A percentile compares a stretch with the other conserved stretches of the same genome.
phyloP scores from a whole-genome alignment of 2,329 filamentous ascomycete genomes.

The Thelonectria olida region DNA sequence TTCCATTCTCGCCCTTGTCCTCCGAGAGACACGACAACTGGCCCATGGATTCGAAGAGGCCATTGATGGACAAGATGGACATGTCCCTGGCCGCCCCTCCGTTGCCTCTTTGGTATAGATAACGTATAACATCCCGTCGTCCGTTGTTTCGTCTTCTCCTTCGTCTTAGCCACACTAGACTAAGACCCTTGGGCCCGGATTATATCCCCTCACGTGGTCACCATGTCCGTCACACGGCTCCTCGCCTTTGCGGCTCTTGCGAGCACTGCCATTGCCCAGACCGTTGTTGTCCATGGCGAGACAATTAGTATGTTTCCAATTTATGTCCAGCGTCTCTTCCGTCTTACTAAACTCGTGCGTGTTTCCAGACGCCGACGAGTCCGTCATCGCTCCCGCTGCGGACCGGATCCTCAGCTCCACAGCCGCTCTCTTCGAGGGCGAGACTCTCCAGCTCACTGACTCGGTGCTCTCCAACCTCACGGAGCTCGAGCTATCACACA shows the following conservation, averaged over 20 bases:
- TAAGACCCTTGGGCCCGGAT: conserved; percentile 3
- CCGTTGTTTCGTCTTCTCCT: background rate
- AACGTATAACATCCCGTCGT: conserved; percentile 11
- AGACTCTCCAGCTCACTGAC: conserved; percentile 47
- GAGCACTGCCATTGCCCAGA: conserved; percentile 34
- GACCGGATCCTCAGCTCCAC: conserved; percentile 21
- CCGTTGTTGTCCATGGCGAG: conserved; percentile 36
- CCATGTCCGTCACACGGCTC: conserved; percentile 26
- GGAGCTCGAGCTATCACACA: conserved; percentile 39
- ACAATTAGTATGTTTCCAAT: conserved; percentile 37
- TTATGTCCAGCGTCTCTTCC: too few relatives aligned
- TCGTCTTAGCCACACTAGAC: conserved; percentile 6
- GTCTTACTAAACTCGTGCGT: background rate
- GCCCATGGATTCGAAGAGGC: conserved; percentile 1
- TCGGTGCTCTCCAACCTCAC: conserved; percentile 44
- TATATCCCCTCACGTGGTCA: conserved; percentile 6
- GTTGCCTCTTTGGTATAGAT: conserved; percentile 16
- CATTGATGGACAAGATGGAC: conserved; percentile 11
- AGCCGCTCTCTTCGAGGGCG: conserved; percentile 27
- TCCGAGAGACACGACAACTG: conserved; percentile 6
- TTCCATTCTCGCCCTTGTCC: conserved; percentile 14
- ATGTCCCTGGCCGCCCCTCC: background rate
- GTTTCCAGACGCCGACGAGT: conserved; percentile 22
- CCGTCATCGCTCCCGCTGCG: conserved; percentile 36
- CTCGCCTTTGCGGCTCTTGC: conserved; percentile 27